Conservation (phyloP, 2,329 filamentous ascomycete genomes). For the Ceratocystiopsis minuta region DNA sequence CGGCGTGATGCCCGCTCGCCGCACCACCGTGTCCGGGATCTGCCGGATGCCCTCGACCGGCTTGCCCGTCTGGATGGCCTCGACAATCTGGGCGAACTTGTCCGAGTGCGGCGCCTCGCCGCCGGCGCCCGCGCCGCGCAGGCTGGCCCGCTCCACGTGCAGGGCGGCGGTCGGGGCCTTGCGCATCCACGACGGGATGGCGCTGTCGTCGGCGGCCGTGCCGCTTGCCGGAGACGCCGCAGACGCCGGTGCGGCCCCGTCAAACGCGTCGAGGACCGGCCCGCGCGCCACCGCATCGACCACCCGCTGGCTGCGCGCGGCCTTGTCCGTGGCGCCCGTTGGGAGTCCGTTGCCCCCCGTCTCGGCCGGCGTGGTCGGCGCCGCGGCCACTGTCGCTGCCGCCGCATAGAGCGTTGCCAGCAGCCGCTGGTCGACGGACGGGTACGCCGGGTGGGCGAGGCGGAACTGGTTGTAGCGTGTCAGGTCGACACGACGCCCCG, state of each 20-base stretch:
- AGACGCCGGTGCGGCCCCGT: constrained; percentile 2
- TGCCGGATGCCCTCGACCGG: constrained; percentile 76
- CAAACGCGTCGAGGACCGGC: constrained; percentile 6
- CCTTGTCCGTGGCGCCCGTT: too few species aligned
- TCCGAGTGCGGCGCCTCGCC: constrained; percentile 54
- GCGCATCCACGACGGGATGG: constrained; percentile 24
- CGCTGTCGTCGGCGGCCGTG: neutral
- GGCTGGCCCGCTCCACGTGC: constrained; percentile 14
- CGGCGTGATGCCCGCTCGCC: constrained; percentile 39
- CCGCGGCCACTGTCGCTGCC: neutral
- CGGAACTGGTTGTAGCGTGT: constrained; percentile 8
- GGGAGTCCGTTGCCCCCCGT: neutral
- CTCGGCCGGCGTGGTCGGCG: neutral
- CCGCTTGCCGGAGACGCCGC: too few species aligned
- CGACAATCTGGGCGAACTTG: constrained; percentile 70
- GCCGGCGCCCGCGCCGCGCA: constrained; percentile 7
- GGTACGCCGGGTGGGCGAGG: constrained; percentile 3
- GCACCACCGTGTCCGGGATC: constrained; percentile 63
- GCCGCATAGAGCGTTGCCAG: constrained; percentile 14
- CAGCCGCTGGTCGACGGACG: constrained; percentile 9
- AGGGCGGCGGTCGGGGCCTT: constrained; percentile 30
- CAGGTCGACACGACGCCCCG: constrained; percentile 9
- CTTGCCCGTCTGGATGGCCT: constrained; percentile 64
- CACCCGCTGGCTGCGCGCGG: constrained; percentile 2
- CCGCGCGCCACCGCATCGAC: constrained; percentile 4